Evolutionary conservation across 768 basidiomycete genomes (phyloP), one percentile per base, ranked within the genome.

Genomic region (Tricholoma hemisulphureum): DNA sequence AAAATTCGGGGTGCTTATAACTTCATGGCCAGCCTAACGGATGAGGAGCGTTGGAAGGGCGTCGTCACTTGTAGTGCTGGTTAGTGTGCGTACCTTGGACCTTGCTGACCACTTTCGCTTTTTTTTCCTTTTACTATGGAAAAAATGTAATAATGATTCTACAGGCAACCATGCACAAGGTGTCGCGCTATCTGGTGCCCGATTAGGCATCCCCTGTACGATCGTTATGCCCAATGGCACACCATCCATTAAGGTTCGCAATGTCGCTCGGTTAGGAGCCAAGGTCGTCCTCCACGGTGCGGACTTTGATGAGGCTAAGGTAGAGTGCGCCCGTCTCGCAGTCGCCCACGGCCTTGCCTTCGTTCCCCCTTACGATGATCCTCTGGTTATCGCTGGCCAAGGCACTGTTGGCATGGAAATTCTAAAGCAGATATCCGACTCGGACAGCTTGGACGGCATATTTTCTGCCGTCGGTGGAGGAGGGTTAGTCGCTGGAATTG

Each of bases 1-100:
- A 99, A 99, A 70, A 95, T 98, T 48, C 82, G 97, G 4, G 97
- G 97, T 21, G 97, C 97, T 29, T 99, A 97, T 77, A 99, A 99
- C 72, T 92, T 97, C 66, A 99, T 99, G 96, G 93, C 93, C 20
- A 83, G 83, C 71, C 77, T 99, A 32, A 78, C 79, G 7, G 87
- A 89, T 29, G 93, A 95, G 56, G 96, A 98, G 68, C 81, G 93
- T 57, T 95, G 95, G 92, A 95, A 95, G 73, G 97, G 97, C 58
- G 97, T 99, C 63, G 80, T 98, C 55, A 98, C 97, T 48, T 99
- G 97, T 69, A 96, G 93, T 70, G 97, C 97, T 58, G 96, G 95
- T 97, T 75, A 85, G 92, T 87, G 75, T 79, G 80, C 81, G 78
- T 83, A 74, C 61, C 66, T 68, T 53, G 58, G 21, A 58, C 53